Evolutionary conservation across 2,329 filamentous ascomycete genomes (phyloP), one percentile per base, ranked within the genome.

Genomic region (Cercospora sp.): DNA sequence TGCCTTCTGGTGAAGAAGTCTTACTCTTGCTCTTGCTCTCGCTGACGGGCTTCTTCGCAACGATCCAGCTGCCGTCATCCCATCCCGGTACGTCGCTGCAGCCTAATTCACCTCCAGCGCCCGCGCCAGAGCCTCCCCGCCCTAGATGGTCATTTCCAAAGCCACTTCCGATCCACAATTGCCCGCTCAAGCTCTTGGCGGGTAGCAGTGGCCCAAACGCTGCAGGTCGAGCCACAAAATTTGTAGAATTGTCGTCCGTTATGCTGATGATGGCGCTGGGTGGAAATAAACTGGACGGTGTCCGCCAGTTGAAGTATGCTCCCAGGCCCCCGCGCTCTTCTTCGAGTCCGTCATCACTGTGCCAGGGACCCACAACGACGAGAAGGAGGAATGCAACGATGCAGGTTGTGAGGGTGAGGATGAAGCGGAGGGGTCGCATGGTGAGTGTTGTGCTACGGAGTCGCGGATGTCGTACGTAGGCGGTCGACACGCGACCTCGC

Each of bases 191-290:
- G 28, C 95, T 94, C 67, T 87, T 88, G 12, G 84, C 80, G 0
- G 91, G 91, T 45, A 99, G 82, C 45, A 87, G 82, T 4, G 95
- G 93, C 0, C 95, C 95, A 81, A 98, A 99, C 45, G 93, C 94
- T 63, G 95, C 95, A 68, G 95, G 95, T 60, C 95, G 87, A 53
- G 95, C 94, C 65, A 97, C 86, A 82, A 99, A 99, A 74, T 96
- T 97, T 12, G 95, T 99, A 73, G 93, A 97, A 80, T 99, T 99
- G 81, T 99, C 95, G 80, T 98, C 93, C 76, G 94, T 97, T 70
- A 99, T 86, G 79, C 92, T 97, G 78, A 99, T 97, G 75, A 96
- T 91, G 59, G 95, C 95, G 72, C 95, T 97, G 3, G 94, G 94
- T 4, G 94, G 94, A 78, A 99, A 99, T 24, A 99, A 88, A 21